phyloP scores from a whole-genome alignment of 257 asterid genomes.

The Solanum etuberosum region DNA sequence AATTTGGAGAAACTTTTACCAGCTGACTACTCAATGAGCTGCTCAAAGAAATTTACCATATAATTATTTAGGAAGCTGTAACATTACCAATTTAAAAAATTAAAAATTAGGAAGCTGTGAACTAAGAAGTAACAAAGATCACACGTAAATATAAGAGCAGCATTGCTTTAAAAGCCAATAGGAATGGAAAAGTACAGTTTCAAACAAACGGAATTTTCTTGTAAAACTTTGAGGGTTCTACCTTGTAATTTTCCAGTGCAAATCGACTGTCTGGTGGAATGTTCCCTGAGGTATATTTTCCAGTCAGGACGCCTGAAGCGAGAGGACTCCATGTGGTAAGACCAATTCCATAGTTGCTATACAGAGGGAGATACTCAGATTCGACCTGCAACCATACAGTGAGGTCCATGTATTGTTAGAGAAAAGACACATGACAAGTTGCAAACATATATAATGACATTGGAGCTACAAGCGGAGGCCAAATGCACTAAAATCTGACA shows the following conservation, averaged over 20 bases:
- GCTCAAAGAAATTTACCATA: background rate
- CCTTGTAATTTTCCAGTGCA: slow-evolving; percentile 95
- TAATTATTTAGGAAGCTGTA: background rate
- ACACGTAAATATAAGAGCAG: background rate
- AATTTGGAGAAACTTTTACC: background rate
- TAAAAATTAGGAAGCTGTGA: background rate
- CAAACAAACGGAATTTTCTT: background rate
- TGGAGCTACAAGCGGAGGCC: background rate
- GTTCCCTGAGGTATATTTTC: slow-evolving; percentile 57
- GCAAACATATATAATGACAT: background rate
- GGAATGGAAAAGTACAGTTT: background rate
- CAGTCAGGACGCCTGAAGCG: slow-evolving; percentile 93
- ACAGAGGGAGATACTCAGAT: slow-evolving; percentile 75
- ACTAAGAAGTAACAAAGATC: background rate
- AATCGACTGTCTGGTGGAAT: slow-evolving; percentile 85
- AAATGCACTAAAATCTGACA: background rate
- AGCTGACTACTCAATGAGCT: background rate
- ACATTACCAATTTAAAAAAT: background rate
- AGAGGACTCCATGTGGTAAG: slow-evolving; percentile 99
- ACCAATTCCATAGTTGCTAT: slow-evolving; percentile 74
- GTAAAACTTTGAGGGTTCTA: slow-evolving; percentile 4
- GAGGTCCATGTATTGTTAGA: background rate
- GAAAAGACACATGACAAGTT: background rate
- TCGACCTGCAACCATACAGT: slow-evolving; percentile 54
- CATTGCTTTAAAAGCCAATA: background rate